Base-by-base conservation (phyloP, 2,329 filamentous ascomycete genomes). In the Teratosphaeria pseudoeucalypti region DNA sequence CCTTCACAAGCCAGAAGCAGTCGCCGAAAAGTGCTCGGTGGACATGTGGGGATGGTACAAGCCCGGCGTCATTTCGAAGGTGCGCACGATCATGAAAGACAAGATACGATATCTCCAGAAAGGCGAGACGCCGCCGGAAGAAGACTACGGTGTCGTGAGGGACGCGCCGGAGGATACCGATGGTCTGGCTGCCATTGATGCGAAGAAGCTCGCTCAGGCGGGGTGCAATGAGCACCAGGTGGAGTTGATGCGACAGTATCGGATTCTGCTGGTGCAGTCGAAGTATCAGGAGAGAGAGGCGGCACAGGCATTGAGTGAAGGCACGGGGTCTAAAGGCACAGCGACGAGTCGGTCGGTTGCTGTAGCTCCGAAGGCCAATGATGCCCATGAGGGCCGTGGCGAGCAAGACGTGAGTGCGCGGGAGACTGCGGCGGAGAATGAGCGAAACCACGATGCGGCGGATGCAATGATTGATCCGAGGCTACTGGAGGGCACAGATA, bases 51-150 rank as follows among this genome's bases (percentile, higher is more conserved):
- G 92, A 1, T 99, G 90, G 90, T 96, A 86, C 70, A 83, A 86
- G 63, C 87, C 87, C 60, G 90, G 90, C 6, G 85, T 89, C 0
- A 86, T 90, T 79, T 85, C 86, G 53, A 96, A 96, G 70, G 85
- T 87, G 53, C 91, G 92, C 67, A 85, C 88, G 2, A 86, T 95
- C 64, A 92, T 96, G 86, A 90, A 91, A 70, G 85, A 86, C 55
- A 96, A 95, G 75, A 85, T 96, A 68, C 80, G 73, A 52, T 70
- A 66, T 19, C 71, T 78, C 16, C 68, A 76, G 52, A 64, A 64
- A 3, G 73, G 73, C 5, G 66, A 71, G n/a, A 64, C 63, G 34
- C 70, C 70, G 2, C 64, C 68, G 9, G 64, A 68, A 11, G 65
- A 67, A 12, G 68, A 66, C 32, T 70, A 72, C n/a, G 19, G n/a